Base-by-base conservation (phyloP, 2,329 filamentous ascomycete species). In the Colletotrichum tropicicola region DNA sequence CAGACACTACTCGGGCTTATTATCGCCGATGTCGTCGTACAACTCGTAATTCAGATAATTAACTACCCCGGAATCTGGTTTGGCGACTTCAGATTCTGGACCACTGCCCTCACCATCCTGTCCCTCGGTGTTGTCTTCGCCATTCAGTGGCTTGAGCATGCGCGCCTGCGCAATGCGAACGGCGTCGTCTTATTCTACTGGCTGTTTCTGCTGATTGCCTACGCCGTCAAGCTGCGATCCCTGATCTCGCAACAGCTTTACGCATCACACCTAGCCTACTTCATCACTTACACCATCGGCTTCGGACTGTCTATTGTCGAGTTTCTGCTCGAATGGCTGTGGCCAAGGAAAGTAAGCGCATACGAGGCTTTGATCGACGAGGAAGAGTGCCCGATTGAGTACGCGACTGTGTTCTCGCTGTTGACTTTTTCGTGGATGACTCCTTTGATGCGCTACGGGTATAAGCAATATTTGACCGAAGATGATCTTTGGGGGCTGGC, bases 381-480 rank as follows among this genome's bases (percentile, higher is more conserved):
- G 59, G 86, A 86, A 41, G 87, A 90, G 70, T 90, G 88, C 59
- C 92, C 92, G 0, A 89, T 92, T 67, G 94, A 98, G 78, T 97
- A 97, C 76, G 94, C 96, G 12, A 94, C 95, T 65, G 85, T 98
- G 55, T 99, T 99, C 80, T 97, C 95, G 4, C 89, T 92, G 53
- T 85, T 99, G 47, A 97, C 95, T 0, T 99, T 99, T 77, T 91
- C 92, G 58, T 99, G 96, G 96, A 98, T 99, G 95, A 98, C 96
- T 0, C 94, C 96, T 0, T 82, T 99, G 87, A 99, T 99, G 96
- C 94, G 90, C 74, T 91, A 91, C 74, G 96, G 96, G 1, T 98
- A 99, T 82, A 92, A 91, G 73, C 89, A 94, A 64, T 99, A 89
- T 76, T 83, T 99, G 67, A 97, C 94, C 1, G 94, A 98, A 76